These are phyloP conservation scores for Pharus latifolius DNA, from an alignment of 176 grass and related monocot genomes.

Conservation along the genomic window DNA sequence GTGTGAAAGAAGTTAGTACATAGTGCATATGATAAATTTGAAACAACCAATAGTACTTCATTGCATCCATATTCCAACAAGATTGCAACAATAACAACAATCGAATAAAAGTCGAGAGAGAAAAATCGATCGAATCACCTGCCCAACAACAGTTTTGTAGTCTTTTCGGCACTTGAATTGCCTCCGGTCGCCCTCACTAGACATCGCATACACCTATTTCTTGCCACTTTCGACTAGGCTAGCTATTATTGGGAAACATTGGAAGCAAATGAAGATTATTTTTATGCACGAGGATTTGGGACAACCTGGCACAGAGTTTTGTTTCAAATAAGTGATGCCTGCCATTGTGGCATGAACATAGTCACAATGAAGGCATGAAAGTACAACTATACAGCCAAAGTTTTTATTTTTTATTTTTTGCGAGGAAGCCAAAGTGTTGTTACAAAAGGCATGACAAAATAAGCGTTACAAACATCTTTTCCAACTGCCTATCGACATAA, in stretches of 20 bases:
- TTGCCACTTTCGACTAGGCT: not conserved
- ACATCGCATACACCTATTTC: not conserved
- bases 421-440: no score
- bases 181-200: not conserved
- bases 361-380: no score
- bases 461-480: not conserved
- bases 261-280: not conserved
- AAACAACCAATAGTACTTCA: not conserved
- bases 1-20: not conserved
- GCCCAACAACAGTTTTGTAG: not conserved
- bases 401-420: no score
- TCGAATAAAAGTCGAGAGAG: not conserved
- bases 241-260: not conserved
- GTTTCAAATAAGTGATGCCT: no score
- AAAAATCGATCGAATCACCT: not conserved
- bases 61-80: not conserved
- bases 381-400: no score
- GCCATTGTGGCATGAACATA: no score
- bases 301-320: no score
- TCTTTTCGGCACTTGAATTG: not conserved
- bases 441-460: not conserved
- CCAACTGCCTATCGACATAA: not conserved
- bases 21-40: not conserved
- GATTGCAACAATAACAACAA: not conserved
- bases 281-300: no score